Conservation (phyloP, 1,284 basidiomycete genomes). For the Pseudozyma tsukubaensis region DNA sequence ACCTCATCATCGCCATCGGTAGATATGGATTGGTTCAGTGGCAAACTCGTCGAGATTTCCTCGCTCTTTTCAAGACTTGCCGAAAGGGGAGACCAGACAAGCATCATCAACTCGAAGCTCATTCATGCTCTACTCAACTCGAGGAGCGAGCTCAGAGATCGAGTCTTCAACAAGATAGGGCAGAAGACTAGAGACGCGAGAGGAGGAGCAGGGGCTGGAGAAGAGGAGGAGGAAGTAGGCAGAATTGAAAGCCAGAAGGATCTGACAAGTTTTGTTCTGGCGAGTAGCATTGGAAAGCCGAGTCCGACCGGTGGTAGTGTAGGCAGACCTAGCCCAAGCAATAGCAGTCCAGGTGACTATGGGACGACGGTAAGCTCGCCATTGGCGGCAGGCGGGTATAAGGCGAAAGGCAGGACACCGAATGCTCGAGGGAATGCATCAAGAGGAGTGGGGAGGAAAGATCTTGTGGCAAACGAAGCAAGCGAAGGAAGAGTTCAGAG, state of each 20-base stretch:
- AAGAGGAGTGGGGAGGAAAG: neutral
- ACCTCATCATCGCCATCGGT: constrained; percentile 2
- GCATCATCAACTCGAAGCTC: constrained; percentile 22
- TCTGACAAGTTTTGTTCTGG: constrained; percentile 29
- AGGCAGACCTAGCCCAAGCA: neutral
- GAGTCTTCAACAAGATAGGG: constrained; percentile 22
- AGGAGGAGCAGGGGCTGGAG: neutral
- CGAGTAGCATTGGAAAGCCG: constrained; percentile 4
- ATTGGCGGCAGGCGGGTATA: neutral
- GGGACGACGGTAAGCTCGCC: neutral
- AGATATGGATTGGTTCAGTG: constrained; percentile 34
- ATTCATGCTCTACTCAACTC: constrained; percentile 29
- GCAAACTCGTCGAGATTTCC: constrained; percentile 29
- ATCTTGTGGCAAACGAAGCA: neutral
- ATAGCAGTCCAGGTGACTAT: neutral
- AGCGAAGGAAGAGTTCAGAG: constrained; percentile 8
- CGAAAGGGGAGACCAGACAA: constrained; percentile 28
- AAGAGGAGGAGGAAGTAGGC: constrained; percentile 1
- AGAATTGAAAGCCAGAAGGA: constrained; percentile 25
- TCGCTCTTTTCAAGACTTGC: constrained; percentile 24
- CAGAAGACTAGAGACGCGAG: constrained; percentile 1
- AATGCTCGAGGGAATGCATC: neutral
- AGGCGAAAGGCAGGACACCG: neutral
- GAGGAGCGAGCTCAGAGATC: constrained; percentile 24
- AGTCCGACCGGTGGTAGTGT: constrained; percentile 3